phyloP scores from a whole-genome alignment of 2,329 filamentous ascomycete genomes.

The Aspergillus ochraceoroseus region DNA sequence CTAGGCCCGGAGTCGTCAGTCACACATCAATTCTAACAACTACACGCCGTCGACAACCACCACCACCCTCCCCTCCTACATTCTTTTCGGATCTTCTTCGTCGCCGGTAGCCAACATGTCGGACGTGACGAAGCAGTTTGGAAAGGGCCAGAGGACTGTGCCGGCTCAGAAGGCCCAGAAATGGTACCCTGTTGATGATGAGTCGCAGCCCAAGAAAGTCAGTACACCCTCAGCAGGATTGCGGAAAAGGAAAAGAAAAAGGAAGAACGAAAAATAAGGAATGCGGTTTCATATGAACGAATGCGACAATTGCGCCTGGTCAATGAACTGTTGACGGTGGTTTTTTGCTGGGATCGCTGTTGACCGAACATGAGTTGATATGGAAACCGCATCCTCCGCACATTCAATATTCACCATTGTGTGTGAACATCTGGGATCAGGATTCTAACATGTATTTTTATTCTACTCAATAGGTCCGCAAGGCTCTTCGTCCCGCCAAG shows the following conservation, averaged over 20 bases:
- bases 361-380: constrained; percentile 23
- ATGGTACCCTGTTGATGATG: constrained; percentile 97
- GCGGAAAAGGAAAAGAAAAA: constrained; percentile 19
- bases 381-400: constrained; percentile 22
- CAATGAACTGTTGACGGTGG: constrained; percentile 17
- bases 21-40: constrained; percentile 41
- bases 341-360: constrained; percentile 20
- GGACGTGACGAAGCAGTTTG: constrained; percentile 86
- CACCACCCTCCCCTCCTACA: constrained; percentile 29
- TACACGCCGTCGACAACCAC: constrained; percentile 43
- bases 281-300: constrained; percentile 30
- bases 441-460: constrained; percentile 26
- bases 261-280: no score
- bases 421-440: constrained; percentile 5
- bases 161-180: constrained; percentile 92
- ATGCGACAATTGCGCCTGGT: constrained; percentile 30
- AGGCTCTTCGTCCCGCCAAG: constrained; percentile 81
- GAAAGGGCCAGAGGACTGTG: constrained; percentile 90
- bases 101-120: constrained; percentile 52
- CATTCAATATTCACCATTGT: constrained; percentile 2
- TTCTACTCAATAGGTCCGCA: constrained; percentile 68
- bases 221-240: constrained; percentile 47
- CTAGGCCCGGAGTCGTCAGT: constrained; percentile 37
- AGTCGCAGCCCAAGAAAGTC: constrained; percentile 88
- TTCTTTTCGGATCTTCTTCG: constrained; percentile 38